Percentiles rank a stretch among this genome's conserved stretches.
These are phyloP conservation scores for Agrocybe pediades DNA, from an alignment of 768 basidiomycete genomes.

Conservation along the genomic window DNA sequence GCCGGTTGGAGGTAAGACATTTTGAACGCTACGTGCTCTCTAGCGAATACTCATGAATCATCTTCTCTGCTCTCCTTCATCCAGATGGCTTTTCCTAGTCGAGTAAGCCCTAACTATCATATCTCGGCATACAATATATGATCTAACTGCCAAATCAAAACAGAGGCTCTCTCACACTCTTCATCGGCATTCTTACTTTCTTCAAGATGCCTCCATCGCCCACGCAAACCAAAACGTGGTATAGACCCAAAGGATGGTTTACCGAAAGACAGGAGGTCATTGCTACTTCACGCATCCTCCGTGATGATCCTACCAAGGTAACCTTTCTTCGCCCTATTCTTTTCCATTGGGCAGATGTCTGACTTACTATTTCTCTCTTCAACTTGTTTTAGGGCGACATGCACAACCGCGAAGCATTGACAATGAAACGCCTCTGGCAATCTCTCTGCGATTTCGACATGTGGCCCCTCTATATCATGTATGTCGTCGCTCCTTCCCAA, in stretches of 20 bases:
- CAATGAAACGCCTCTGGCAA: slow-evolving; percentile 44
- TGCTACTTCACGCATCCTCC: slow-evolving; percentile 60
- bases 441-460: slow-evolving; percentile 60
- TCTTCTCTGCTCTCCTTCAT: too few relatives aligned
- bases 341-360: too few relatives aligned
- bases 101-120: too few relatives aligned
- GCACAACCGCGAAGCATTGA: slow-evolving; percentile 71
- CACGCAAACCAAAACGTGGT: slow-evolving; percentile 62
- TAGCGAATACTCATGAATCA: too few relatives aligned
- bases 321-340: too few relatives aligned
- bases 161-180: slow-evolving; percentile 48
- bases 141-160: too few relatives aligned
- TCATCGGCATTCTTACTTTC: slow-evolving; percentile 51
- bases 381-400: too few relatives aligned
- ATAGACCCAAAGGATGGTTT: slow-evolving; percentile 67
- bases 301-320: slow-evolving; percentile 66
- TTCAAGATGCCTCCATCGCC: slow-evolving; percentile 62
- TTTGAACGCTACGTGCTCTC: too few relatives aligned
- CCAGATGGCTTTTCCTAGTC: too few relatives aligned
- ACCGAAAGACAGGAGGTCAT: slow-evolving; percentile 62
- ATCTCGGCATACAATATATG: too few relatives aligned
- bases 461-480: slow-evolving; percentile 71
- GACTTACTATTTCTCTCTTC: too few relatives aligned
- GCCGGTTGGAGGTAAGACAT: slow-evolving; percentile 67
- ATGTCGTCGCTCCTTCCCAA: too few relatives aligned